These are phyloP conservation scores for Begonia loranthoides DNA, from an alignment of 306 rosid species.

Conservation along the genomic window DNA sequence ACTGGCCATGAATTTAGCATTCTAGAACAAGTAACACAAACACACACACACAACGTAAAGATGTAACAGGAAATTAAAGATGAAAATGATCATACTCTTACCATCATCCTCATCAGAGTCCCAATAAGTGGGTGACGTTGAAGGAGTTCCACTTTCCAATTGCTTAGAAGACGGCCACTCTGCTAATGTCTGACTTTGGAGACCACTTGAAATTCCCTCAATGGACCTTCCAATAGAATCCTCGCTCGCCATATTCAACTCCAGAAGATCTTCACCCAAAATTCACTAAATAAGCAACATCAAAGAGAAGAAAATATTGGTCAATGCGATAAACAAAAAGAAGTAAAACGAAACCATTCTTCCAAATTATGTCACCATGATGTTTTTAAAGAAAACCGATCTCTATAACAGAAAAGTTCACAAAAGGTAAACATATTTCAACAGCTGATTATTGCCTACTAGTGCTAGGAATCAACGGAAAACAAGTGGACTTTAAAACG, in stretches of 20 bases:
- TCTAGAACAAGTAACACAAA: neutral
- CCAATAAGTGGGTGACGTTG: constrained; percentile 96
- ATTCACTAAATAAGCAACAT: constrained; percentile 14
- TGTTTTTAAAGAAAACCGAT: no score
- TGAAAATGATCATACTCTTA: constrained; percentile 29
- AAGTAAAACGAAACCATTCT: neutral
- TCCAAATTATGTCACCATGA: neutral
- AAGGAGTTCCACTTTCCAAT: constrained; percentile 89
- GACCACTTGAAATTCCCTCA: constrained; percentile 70
- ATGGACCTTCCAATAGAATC: constrained; percentile 59
- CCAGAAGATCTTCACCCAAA: constrained; percentile 17
- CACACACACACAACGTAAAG: neutral
- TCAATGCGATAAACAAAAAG: neutral
- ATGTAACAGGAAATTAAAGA: neutral
- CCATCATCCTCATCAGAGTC: constrained; percentile 86
- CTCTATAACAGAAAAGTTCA: no score
- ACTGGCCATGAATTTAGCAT: neutral
- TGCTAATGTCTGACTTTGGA: constrained; percentile 66
- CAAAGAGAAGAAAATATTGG: neutral
- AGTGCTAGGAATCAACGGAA: no score
- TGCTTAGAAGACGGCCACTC: constrained; percentile 98
- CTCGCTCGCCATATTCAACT: constrained; percentile 79
- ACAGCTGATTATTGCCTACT: no score
- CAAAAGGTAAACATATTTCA: no score
- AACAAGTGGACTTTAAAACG: no score